These are phyloP conservation scores for Aspergillus puulaauensis DNA, from an alignment of 2,329 filamentous ascomycete genomes.

Conservation along the genomic window DNA sequence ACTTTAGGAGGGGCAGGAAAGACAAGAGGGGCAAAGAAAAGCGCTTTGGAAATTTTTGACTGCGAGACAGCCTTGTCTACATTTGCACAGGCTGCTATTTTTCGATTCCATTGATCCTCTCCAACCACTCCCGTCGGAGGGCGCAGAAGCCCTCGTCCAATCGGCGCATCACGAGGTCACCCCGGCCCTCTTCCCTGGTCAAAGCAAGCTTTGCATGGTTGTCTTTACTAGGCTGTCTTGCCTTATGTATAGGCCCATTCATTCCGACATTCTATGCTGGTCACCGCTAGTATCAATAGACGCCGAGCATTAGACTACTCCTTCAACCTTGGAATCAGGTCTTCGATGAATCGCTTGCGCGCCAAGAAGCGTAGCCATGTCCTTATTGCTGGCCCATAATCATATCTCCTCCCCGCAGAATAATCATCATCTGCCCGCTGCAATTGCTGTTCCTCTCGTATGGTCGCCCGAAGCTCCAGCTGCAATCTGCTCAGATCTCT, in stretches of 20 bases:
- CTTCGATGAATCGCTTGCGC: constrained; percentile 59
- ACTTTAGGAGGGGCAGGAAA: neutral
- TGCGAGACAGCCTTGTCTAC: too few relatives aligned
- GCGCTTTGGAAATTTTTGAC: neutral
- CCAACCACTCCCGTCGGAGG: neutral
- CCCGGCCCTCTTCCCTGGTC: neutral
- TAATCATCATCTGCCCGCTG: constrained; percentile 40
- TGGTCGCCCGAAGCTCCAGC: constrained; percentile 31
- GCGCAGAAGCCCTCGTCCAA: constrained; percentile 15
- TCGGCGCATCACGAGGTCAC: constrained; percentile 19
- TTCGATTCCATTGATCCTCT: neutral
- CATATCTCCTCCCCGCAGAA: constrained; percentile 49
- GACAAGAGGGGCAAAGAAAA: neutral
- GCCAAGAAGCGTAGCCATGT: constrained; percentile 69
- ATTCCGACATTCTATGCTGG: neutral
- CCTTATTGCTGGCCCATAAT: constrained; percentile 69
- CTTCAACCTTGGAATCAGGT: constrained; percentile 17
- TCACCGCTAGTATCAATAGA: neutral
- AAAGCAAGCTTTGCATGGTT: neutral
- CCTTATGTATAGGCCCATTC: neutral
- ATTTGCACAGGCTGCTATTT: neutral
- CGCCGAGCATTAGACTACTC: neutral
- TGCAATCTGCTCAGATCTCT: constrained; percentile 32
- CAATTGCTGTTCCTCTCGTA: constrained; percentile 42
- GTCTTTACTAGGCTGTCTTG: too few relatives aligned